These are phyloP conservation scores for Cornus kousa DNA, from an alignment of 148 eudicot species.

Conservation along the genomic window DNA sequence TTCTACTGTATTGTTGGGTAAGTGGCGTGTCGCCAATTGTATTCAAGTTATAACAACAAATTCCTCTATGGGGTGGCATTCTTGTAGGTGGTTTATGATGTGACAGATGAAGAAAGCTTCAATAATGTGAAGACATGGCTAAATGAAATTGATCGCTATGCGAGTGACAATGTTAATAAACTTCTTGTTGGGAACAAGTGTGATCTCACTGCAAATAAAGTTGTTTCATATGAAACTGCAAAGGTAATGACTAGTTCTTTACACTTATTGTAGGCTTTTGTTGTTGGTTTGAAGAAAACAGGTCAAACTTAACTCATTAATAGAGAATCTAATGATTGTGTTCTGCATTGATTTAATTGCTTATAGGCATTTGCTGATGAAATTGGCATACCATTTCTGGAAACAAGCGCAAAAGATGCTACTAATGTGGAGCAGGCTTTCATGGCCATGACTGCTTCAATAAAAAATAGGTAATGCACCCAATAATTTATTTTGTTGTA, in stretches of 20 bases:
- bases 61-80: not conserved
- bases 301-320: not conserved
- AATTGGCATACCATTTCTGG: slow-evolving; percentile 76
- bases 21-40: not conserved
- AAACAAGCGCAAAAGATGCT: slow-evolving; percentile 79
- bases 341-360: not conserved
- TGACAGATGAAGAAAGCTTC: slow-evolving; percentile 74
- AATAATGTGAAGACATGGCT: slow-evolving; percentile 78
- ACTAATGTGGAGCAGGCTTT: slow-evolving; percentile 76
- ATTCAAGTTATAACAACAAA: not conserved
- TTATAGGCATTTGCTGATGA: slow-evolving; percentile 74
- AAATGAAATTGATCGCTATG: slow-evolving; percentile 72
- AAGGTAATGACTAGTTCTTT: slow-evolving; percentile 36
- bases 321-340: not conserved
- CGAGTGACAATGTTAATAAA: slow-evolving; percentile 72
- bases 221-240: slow-evolving; percentile 59
- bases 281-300: not conserved
- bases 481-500: no score
- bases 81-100: slow-evolving; percentile 71
- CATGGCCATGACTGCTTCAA: slow-evolving; percentile 79
- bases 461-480: slow-evolving; percentile 52
- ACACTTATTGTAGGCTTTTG: not conserved
- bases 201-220: slow-evolving; percentile 66
- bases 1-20: not conserved
- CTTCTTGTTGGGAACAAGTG: slow-evolving; percentile 78